A percentile compares a stretch with the other conserved stretches of the same genome.
Conservation (phyloP, 2,329 filamentous ascomycete species). For the Trichoderma sp. region DNA sequence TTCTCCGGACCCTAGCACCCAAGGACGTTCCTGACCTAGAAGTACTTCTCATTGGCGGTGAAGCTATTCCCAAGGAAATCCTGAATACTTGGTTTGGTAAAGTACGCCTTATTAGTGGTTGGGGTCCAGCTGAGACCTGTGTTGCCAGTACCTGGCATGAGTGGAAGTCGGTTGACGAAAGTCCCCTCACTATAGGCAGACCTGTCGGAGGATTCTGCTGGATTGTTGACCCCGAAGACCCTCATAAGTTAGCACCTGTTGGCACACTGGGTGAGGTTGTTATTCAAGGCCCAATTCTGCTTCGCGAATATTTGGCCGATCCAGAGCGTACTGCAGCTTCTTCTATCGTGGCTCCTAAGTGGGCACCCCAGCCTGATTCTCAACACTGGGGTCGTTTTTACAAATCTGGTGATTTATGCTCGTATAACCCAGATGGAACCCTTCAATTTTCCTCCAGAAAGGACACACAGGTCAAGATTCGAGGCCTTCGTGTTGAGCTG, state of each 20-base stretch:
- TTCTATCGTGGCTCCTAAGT: neutral
- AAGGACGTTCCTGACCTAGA: neutral
- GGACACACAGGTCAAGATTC: slow-evolving; percentile 12
- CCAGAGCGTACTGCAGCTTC: slow-evolving; percentile 6
- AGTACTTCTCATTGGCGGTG: neutral
- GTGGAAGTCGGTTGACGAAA: neutral
- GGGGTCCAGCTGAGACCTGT: slow-evolving; percentile 14
- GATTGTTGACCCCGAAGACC: slow-evolving; percentile 13
- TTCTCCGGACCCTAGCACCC: neutral
- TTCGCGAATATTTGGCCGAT: slow-evolving; percentile 12
- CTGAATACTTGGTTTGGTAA: slow-evolving; percentile 5
- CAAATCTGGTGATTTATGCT: slow-evolving; percentile 10
- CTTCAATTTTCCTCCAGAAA: neutral
- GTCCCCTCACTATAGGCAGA: neutral
- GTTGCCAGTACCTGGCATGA: slow-evolving; percentile 1
- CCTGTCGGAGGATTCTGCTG: slow-evolving; percentile 8
- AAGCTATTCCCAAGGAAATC: slow-evolving; percentile 4
- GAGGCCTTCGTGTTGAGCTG: slow-evolving; percentile 11
- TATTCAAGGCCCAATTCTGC: slow-evolving; percentile 1
- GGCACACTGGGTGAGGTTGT: slow-evolving; percentile 11
- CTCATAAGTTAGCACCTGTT: neutral
- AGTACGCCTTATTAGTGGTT: neutral
- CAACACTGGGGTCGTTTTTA: slow-evolving; percentile 1
- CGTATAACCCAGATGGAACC: slow-evolving; percentile 3
- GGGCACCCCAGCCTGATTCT: neutral